Evolutionary conservation across 177 flowering plant genomes (phyloP).

Genomic region (Vitis hybrid): DNA sequence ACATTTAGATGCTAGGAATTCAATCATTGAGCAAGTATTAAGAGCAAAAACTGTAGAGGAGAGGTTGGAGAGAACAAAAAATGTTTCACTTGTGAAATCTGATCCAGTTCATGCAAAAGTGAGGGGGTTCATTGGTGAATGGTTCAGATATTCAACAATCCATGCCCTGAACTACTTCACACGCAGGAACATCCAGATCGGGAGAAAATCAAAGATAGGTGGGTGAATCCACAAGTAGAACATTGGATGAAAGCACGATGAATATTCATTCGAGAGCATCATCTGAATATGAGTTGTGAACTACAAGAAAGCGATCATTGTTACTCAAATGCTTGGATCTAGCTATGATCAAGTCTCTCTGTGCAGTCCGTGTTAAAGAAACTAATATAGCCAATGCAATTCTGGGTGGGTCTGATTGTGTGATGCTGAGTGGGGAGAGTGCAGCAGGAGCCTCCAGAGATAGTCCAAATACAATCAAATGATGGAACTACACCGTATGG

Average conservation of each 20-base stretch:
- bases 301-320: too few relatives aligned
- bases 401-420: too few relatives aligned
- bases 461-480: too few relatives aligned
- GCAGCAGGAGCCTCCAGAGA: too few relatives aligned
- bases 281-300: conserved; percentile 49
- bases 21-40: neutral
- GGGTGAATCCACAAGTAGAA: conserved; percentile 50
- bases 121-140: conserved; percentile 18
- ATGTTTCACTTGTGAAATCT: conserved; percentile 26
- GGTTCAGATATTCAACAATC: conserved; percentile 47
- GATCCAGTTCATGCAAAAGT: too few relatives aligned
- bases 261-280: conserved; percentile 46
- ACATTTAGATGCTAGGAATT: conserved; percentile 44
- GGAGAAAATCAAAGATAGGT: conserved; percentile 47
- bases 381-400: too few relatives aligned
- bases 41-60: conserved; percentile 57
- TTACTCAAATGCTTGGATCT: too few relatives aligned
- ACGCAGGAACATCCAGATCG: conserved; percentile 36
- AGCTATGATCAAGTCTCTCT: too few relatives aligned
- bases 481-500: too few relatives aligned
- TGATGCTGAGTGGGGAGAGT: too few relatives aligned
- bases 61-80: conserved; percentile 55
- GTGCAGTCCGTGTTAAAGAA: too few relatives aligned
- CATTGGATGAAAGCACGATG: conserved; percentile 49
- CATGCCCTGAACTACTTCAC: conserved; percentile 23